These are phyloP conservation scores for Cucurbita maxima DNA, from an alignment of 306 rosid genomes.

Conservation along the genomic window DNA sequence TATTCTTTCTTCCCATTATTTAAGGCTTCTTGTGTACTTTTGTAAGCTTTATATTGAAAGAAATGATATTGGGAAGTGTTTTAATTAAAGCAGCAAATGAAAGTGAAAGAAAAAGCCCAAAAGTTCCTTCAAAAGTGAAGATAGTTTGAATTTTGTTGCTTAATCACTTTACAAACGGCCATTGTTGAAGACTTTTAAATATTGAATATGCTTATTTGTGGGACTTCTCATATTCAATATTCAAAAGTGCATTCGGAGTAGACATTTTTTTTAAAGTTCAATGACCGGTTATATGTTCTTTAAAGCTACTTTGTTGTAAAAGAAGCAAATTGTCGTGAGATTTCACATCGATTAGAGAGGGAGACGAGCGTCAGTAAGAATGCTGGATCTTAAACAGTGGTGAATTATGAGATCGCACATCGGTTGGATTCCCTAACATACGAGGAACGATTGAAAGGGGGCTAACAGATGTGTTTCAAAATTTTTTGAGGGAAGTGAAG, in stretches of 20 bases:
- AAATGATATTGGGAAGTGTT: not conserved
- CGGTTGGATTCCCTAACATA: no score
- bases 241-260: not conserved
- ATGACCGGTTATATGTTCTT: no score
- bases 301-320: no score
- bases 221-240: not conserved
- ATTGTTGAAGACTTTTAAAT: not conserved
- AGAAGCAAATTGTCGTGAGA: no score
- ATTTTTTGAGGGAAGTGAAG: no score
- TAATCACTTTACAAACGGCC: not conserved
- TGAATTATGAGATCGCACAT: no score
- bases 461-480: no score
- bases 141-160: not conserved
- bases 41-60: not conserved
- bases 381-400: no score
- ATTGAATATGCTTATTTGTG: not conserved
- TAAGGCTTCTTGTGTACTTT: not conserved
- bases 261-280: no score
- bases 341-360: no score
- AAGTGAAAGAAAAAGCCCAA: not conserved
- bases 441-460: no score
- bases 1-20: not conserved
- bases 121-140: not conserved
- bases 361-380: no score
- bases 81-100: not conserved